Base-by-base conservation (phyloP, 805 yeast genomes). In the Metschnikowia similis region DNA sequence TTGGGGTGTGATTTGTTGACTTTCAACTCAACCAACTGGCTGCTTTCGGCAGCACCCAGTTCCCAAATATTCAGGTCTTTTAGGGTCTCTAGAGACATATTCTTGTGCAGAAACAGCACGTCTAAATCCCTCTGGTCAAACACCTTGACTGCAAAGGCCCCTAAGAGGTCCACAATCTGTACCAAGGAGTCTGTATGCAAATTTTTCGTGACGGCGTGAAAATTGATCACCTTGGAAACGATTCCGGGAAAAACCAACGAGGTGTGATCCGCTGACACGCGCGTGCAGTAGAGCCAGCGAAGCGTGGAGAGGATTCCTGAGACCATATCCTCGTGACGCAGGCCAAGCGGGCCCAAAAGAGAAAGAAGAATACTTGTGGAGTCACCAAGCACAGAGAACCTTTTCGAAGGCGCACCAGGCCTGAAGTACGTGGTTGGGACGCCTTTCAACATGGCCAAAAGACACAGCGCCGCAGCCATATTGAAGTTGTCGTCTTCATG, bases 211-310 rank as follows among this genome's bases (percentile, higher is more conserved):
- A 41, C 29, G 0, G 65, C 47, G 17, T 53, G 58, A 50, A 67
- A 71, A 16, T 64, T 63, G 4, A 70, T 61, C 14, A 70, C 48
- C 41, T 64, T 57, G 4, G 76, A 72, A 1, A 66, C 56, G 5
- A 67, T 54, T 0, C 78, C 78, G 1, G 78, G 78, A n/a, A 73
- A 58, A 2, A 72, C 70, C 38, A 63, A 63, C 9, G 76, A 62
- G 6, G 70, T 45, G 35, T 67, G 69, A n/a, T 67, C 68, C 4
- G 72, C 32, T 6, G 65, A 41, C 2, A 70, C 61, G 8, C 56
- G 45, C 4, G 55, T 53, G 1, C 53, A 10, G 40, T 58, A 58
- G 8, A 59, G 46, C 31, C 38, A 37, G 10, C 51, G 39, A 13
- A 66, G 45, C 3, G 62, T 45, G n/a, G 17, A 21, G 30, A 55